Evolutionary conservation across 495 filamentous ascomycete genomes (phyloP).

Genomic region (Penicillium salamii): DNA sequence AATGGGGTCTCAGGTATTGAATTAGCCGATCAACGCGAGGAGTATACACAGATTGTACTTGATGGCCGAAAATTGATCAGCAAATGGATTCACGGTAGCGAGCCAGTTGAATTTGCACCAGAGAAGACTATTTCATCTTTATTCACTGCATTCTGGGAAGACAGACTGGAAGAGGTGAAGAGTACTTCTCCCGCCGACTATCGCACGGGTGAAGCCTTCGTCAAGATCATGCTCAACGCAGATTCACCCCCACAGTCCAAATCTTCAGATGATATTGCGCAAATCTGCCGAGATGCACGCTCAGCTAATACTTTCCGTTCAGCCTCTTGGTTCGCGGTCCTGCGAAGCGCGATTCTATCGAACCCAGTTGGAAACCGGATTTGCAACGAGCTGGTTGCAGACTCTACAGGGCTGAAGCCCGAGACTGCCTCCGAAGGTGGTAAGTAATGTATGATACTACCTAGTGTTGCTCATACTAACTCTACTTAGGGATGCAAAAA

Average conservation of each 20-base stretch:
- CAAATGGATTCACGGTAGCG: conserved; percentile 38
- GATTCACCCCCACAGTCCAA: conserved; percentile 23
- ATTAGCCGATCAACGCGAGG: conserved; percentile 51
- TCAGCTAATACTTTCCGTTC: conserved; percentile 39
- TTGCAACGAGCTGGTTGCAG: conserved; percentile 60
- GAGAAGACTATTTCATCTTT: conserved; percentile 19
- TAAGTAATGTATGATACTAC: conserved; percentile 20
- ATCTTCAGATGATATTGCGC: conserved; percentile 31
- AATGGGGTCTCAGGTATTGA: conserved; percentile 53
- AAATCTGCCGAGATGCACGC: conserved; percentile 35
- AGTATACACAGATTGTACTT: conserved; percentile 59
- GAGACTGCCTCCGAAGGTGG: conserved; percentile 36
- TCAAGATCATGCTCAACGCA: conserved; percentile 34
- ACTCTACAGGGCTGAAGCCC: conserved; percentile 53
- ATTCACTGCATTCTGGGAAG: conserved; percentile 37
- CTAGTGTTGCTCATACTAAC: conserved; percentile 14
- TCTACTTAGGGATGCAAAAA: conserved; percentile 44
- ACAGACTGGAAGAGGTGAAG: conserved; percentile 29
- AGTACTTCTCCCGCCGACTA: conserved; percentile 34
- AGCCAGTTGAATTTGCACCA: conserved; percentile 9
- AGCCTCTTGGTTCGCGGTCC: conserved; percentile 37
- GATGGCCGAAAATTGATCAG: conserved; percentile 53
- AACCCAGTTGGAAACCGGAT: conserved; percentile 40
- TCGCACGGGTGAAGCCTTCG: conserved; percentile 40
- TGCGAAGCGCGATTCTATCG: conserved; percentile 33